Conservation (phyloP, 164 flowering plant species). For the Annona squamosa region DNA sequence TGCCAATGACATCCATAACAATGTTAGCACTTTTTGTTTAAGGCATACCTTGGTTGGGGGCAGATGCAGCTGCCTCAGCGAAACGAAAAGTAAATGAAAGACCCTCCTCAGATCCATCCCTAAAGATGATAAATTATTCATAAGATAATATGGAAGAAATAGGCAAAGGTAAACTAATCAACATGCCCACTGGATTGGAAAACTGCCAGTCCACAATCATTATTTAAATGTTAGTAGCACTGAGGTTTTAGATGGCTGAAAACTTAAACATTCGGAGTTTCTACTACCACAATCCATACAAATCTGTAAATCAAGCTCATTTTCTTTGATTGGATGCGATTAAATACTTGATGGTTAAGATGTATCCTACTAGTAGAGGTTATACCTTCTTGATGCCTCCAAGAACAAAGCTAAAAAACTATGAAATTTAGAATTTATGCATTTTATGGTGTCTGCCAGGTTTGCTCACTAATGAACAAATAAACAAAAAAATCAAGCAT, state of each 20-base stretch:
- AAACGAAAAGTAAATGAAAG: constrained; percentile 94
- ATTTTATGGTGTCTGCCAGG: not conserved
- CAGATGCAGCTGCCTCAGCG: constrained; percentile 67
- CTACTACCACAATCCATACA: too few species aligned
- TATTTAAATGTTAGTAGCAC: too few species aligned
- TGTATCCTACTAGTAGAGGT: not conserved
- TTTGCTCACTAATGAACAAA: not conserved
- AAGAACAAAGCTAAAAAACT: not conserved
- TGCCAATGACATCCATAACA: not conserved
- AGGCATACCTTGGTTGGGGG: constrained; percentile 71
- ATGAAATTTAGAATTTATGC: not conserved
- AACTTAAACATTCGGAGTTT: too few species aligned
- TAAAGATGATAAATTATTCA: constrained; percentile 16
- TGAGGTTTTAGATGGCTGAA: too few species aligned
- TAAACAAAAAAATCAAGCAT: not conserved
- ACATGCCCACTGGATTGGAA: not conserved
- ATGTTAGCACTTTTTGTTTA: not conserved
- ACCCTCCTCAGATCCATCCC: constrained; percentile 88
- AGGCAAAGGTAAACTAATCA: not conserved
- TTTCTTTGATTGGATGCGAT: too few species aligned
- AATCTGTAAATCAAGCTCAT: too few species aligned
- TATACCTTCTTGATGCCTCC: not conserved
- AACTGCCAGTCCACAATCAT: not conserved
- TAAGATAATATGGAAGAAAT: not conserved
- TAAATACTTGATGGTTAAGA: too few species aligned